Percentiles rank a stretch among this genome's conserved stretches.
These are phyloP conservation scores for Microcyclospora tardicrescens DNA, from an alignment of 2,329 filamentous ascomycete genomes.

Conservation along the genomic window DNA sequence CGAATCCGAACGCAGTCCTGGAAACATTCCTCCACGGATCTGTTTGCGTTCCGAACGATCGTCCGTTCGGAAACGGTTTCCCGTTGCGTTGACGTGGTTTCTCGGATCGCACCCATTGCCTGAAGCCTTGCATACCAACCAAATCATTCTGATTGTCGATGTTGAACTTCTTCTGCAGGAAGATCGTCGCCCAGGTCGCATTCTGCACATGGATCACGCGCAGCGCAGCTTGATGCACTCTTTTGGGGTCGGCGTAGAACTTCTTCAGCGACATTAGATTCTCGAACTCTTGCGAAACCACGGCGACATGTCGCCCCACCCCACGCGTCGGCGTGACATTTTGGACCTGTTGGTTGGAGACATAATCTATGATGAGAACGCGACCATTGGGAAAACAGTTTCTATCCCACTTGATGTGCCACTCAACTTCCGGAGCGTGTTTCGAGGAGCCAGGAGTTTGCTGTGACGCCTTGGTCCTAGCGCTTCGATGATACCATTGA, in stretches of 20 bases:
- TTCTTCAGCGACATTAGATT: conserved; percentile 31
- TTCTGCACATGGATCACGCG: conserved; percentile 39
- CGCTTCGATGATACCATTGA: background rate
- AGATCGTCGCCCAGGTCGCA: conserved; percentile 37
- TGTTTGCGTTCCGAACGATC: conserved; percentile 36
- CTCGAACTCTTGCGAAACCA: conserved; percentile 37
- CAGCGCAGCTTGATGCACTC: conserved; percentile 24
- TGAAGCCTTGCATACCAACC: conserved; percentile 35
- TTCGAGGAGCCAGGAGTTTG: background rate
- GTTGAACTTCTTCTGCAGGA: conserved; percentile 39
- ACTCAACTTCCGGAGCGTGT: conserved; percentile 7
- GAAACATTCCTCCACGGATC: conserved; percentile 40
- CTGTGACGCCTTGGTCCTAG: background rate
- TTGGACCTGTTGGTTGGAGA: conserved; percentile 15
- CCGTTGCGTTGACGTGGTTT: conserved; percentile 35
- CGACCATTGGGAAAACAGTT: conserved; percentile 24
- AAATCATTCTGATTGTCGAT: conserved; percentile 36
- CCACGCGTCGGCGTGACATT: conserved; percentile 5
- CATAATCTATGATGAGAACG: conserved; percentile 40
- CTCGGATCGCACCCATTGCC: conserved; percentile 36
- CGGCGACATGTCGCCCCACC: conserved; percentile 25
- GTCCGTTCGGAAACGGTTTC: conserved; percentile 39
- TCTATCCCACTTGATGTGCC: conserved; percentile 11
- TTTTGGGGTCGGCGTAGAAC: conserved; percentile 29
- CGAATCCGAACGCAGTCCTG: conserved; percentile 37